These are phyloP conservation scores for Choanephora cucurbitarum DNA, from an alignment of 371 early-diverging fungal species.

Conservation along the genomic window DNA sequence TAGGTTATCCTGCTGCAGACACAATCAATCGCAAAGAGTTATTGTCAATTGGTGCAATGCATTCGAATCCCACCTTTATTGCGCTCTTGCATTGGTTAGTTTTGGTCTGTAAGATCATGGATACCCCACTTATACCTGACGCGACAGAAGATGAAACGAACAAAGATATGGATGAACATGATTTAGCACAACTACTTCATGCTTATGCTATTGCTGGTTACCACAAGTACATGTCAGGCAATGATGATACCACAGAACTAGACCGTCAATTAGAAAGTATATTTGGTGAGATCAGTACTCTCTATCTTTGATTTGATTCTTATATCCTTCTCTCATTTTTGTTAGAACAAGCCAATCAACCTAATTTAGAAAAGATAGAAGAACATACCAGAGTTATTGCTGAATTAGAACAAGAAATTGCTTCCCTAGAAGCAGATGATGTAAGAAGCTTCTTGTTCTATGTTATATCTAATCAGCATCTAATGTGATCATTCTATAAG, in stretches of 20 bases:
- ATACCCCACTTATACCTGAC: not conserved
- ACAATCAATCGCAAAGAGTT: constrained; percentile 8
- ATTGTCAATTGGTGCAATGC: constrained; percentile 13
- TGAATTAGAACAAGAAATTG: not conserved
- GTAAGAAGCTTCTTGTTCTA: no score
- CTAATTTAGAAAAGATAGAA: not conserved
- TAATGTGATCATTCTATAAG: no score
- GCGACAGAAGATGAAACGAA: not conserved
- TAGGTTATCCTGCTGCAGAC: constrained; percentile 9
- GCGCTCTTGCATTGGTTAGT: constrained; percentile 12
- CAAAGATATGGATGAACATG: not conserved
- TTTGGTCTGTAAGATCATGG: not conserved
- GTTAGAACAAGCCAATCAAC: not conserved
- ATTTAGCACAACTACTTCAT: not conserved
- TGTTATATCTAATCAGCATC: no score
- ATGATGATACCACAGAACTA: not conserved
- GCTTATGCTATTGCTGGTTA: not conserved
- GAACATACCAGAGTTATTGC: not conserved
- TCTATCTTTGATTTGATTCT: not conserved
- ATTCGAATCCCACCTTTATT: constrained; percentile 9
- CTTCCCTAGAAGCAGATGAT: not conserved
- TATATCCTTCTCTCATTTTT: not conserved
- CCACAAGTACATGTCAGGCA: not conserved
- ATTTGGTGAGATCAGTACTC: not conserved
- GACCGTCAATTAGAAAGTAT: not conserved